These are phyloP conservation scores for Neohortaea acidophila DNA, from an alignment of 495 filamentous ascomycete species.

Conservation along the genomic window DNA sequence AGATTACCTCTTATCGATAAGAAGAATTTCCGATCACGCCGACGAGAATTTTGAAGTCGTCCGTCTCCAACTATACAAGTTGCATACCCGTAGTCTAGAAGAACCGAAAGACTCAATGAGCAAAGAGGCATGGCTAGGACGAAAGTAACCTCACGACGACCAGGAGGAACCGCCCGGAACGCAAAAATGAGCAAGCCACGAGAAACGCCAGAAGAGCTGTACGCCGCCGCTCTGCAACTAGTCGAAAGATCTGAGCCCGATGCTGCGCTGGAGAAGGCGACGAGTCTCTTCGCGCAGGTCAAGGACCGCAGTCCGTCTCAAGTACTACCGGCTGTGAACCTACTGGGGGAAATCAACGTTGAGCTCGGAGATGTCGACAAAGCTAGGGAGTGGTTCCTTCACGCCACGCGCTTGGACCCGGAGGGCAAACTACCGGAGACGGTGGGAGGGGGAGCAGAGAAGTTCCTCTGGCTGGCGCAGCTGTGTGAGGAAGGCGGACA, in stretches of 20 bases:
- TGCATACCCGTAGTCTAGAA: too few species aligned
- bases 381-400: constrained; percentile 52
- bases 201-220: constrained; percentile 36
- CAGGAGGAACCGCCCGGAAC: constrained; percentile 15
- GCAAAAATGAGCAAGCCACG: constrained; percentile 18
- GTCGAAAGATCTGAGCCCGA: constrained; percentile 57
- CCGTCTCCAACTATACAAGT: too few species aligned
- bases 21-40: too few species aligned
- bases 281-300: constrained; percentile 41
- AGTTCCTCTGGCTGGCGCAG: constrained; percentile 92
- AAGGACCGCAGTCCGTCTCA: constrained; percentile 29
- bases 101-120: too few species aligned
- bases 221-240: constrained; percentile 51
- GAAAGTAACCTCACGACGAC: constrained; percentile 14
- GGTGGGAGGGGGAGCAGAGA: constrained; percentile 72
- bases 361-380: constrained; percentile 65
- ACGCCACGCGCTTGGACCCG: constrained; percentile 57
- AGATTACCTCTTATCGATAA: too few species aligned
- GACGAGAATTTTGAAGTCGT: too few species aligned
- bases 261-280: constrained; percentile 49
- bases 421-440: constrained; percentile 45
- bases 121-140: constrained; percentile 27
- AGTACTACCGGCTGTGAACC: constrained; percentile 50
- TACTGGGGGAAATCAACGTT: constrained; percentile 72
- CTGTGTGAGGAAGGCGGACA: constrained; percentile 72